Evolutionary conservation across 164 flowering plant genomes (phyloP).

Genomic region (Buxus sempervirens): DNA sequence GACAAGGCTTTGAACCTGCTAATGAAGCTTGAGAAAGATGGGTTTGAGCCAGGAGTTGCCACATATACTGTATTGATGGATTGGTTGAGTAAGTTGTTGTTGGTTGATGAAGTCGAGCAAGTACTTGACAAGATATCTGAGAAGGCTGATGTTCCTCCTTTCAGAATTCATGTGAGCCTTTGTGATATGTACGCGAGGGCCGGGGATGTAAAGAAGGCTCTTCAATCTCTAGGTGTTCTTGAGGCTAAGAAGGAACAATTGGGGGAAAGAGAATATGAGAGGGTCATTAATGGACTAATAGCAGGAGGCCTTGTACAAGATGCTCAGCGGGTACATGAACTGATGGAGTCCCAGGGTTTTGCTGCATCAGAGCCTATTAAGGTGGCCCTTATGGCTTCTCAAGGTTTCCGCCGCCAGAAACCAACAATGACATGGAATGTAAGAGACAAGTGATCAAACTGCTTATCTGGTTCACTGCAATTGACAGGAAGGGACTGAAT

Average conservation of each 20-base stretch:
- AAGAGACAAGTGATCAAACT: not conserved
- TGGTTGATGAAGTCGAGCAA: constrained; percentile 81
- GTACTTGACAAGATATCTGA: constrained; percentile 49
- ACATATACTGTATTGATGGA: constrained; percentile 79
- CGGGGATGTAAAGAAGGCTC: constrained; percentile 61
- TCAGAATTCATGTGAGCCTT: constrained; percentile 66
- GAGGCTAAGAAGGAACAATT: constrained; percentile 65
- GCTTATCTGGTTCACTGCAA: not conserved
- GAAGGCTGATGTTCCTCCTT: constrained; percentile 63
- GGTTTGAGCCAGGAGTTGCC: constrained; percentile 66
- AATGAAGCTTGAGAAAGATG: constrained; percentile 70
- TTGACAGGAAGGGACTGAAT: not conserved
- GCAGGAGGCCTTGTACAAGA: constrained; percentile 59
- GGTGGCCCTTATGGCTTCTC: constrained; percentile 41
- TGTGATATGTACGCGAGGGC: constrained; percentile 75
- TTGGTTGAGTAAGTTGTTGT: constrained; percentile 70
- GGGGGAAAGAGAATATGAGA: constrained; percentile 54
- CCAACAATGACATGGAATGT: constrained; percentile 10
- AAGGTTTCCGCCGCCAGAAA: constrained; percentile 19
- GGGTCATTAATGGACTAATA: constrained; percentile 52
- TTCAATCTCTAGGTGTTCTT: constrained; percentile 58
- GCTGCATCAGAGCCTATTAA: constrained; percentile 34
- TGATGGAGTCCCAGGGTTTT: constrained; percentile 70
- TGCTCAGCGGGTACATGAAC: constrained; percentile 42
- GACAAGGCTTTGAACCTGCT: constrained; percentile 71